Evolutionary conservation across 1,284 basidiomycete species (phyloP).

Genomic region (Papiliotrema nemorosa): DNA sequence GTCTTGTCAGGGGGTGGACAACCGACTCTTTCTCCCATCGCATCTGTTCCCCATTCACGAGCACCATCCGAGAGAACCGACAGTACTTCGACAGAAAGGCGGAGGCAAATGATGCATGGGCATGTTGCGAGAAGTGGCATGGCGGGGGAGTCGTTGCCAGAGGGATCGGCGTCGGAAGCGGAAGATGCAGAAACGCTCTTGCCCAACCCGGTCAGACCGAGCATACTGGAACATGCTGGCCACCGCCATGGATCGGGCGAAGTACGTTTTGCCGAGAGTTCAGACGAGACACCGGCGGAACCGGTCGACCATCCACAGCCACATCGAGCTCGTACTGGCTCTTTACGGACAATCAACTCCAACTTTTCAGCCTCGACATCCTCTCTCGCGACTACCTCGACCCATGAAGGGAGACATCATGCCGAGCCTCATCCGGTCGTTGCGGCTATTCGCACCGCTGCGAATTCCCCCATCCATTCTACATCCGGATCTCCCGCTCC

Average conservation of each 20-base stretch:
- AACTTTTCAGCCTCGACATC: constrained; percentile 15
- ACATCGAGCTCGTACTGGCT: constrained; percentile 17
- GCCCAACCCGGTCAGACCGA: not conserved
- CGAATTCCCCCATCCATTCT: constrained; percentile 23
- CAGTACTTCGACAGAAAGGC: constrained; percentile 17
- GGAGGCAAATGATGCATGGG: not conserved
- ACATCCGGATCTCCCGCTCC: constrained; percentile 23
- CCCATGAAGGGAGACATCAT: constrained; percentile 12
- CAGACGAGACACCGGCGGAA: not conserved
- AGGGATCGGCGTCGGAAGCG: not conserved
- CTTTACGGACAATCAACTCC: constrained; percentile 27
- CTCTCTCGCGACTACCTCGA: constrained; percentile 12
- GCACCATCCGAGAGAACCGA: constrained; percentile 24
- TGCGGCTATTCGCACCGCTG: constrained; percentile 24
- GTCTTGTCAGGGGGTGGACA: not conserved
- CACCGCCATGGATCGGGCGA: not conserved
- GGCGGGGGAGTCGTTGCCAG: not conserved
- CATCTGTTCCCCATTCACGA: constrained; percentile 23
- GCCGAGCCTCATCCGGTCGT: constrained; percentile 16
- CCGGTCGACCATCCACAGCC: not conserved
- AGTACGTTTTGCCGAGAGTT: not conserved
- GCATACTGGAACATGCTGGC: not conserved
- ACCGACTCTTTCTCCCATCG: constrained; percentile 27
- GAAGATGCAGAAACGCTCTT: not conserved
- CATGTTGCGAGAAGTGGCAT: not conserved